Percentiles rank a stretch among this genome's conserved stretches.
phyloP scores from a whole-genome alignment of 1,284 basidiomycete species.

The Ustilago curta region DNA sequence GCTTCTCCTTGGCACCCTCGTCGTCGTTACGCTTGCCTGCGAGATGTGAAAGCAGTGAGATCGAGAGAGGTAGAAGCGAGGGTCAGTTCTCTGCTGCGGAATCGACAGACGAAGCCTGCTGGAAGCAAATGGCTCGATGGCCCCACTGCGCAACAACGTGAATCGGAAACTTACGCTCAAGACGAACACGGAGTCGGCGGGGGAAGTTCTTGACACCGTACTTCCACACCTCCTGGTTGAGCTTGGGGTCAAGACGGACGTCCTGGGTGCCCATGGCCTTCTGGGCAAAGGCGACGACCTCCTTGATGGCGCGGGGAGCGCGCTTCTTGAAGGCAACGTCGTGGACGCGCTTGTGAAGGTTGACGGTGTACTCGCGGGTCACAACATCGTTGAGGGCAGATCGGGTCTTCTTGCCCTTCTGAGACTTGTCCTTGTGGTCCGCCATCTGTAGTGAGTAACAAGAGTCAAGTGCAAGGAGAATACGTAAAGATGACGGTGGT shows the following conservation, averaged over 20 bases:
- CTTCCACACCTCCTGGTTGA: slow-evolving; percentile 70
- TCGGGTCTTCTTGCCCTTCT: slow-evolving; percentile 69
- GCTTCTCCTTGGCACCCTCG: slow-evolving; percentile 70
- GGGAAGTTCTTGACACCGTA: slow-evolving; percentile 69
- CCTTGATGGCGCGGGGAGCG: slow-evolving; percentile 68
- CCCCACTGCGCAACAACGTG: neutral
- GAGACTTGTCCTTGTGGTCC: slow-evolving; percentile 62
- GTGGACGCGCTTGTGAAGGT: slow-evolving; percentile 69
- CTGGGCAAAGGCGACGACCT: slow-evolving; percentile 67
- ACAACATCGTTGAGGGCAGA: slow-evolving; percentile 65
- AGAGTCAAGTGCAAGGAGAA: neutral
- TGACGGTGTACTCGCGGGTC: slow-evolving; percentile 68
- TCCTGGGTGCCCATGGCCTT: slow-evolving; percentile 69
- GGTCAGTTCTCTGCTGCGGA: slow-evolving; percentile 2
- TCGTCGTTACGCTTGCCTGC: slow-evolving; percentile 68
- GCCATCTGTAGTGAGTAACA: slow-evolving; percentile 49
- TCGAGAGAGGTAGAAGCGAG: neutral
- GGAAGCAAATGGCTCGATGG: neutral
- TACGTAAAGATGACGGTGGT: neutral
- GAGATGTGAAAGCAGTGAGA: neutral
- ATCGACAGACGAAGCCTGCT: neutral
- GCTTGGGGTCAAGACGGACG: slow-evolving; percentile 69
- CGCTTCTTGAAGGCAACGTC: slow-evolving; percentile 68
- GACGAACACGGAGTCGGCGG: slow-evolving; percentile 65
- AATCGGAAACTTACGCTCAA: slow-evolving; percentile 53